These are phyloP conservation scores for Aplosporella prunicola DNA, from an alignment of 2,329 filamentous ascomycete genomes.

Conservation along the genomic window DNA sequence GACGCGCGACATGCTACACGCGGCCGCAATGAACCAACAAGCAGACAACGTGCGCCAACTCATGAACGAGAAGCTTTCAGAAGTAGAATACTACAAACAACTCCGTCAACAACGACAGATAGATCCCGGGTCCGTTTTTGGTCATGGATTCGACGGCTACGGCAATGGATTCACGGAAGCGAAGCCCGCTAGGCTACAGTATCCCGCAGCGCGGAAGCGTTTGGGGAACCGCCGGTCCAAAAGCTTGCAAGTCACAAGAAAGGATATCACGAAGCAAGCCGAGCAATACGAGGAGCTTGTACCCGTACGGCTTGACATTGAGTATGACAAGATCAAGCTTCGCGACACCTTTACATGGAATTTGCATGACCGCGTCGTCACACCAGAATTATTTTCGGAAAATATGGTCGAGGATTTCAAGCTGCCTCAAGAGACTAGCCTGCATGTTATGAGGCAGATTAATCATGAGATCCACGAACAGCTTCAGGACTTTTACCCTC, in stretches of 20 bases:
- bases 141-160: conserved; percentile 73
- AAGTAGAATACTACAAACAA: conserved; percentile 61
- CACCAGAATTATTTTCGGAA: conserved; percentile 72
- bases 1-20: conserved; percentile 52
- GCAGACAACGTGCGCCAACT: conserved; percentile 32
- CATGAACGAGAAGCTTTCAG: conserved; percentile 54
- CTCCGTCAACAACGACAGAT: conserved; percentile 51
- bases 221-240: conserved; percentile 68
- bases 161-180: conserved; percentile 76
- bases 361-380: conserved; percentile 77
- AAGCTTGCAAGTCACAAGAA: conserved; percentile 62
- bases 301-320: conserved; percentile 83
- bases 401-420: conserved; percentile 80
- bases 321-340: conserved; percentile 90
- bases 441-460: conserved; percentile 53
- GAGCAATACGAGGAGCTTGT: conserved; percentile 88
- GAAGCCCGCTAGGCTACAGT: conserved; percentile 60
- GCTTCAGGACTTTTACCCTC: conserved; percentile 85
- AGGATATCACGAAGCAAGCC: conserved; percentile 72
- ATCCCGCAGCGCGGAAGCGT: conserved; percentile 66
- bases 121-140: conserved; percentile 52
- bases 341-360: conserved; percentile 99
- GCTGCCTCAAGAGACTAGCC: conserved; percentile 59
- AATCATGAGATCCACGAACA: conserved; percentile 76
- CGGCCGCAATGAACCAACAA: conserved; percentile 44